Conservation (phyloP, 306 rosid genomes). For the Luffa aegyptiaca region DNA sequence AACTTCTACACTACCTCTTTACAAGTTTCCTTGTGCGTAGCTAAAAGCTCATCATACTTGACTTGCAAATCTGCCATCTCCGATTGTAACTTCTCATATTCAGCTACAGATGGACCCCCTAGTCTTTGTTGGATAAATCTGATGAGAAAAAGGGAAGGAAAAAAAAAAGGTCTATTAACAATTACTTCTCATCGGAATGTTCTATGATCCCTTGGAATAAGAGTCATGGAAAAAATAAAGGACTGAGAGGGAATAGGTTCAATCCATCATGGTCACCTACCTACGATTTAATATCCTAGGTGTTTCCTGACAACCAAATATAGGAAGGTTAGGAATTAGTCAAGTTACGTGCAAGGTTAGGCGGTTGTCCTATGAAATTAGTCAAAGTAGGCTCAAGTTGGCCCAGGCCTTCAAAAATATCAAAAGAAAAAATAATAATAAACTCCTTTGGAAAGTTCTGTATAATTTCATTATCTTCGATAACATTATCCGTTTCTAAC, state of each 20-base stretch:
- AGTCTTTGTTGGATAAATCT: constrained; percentile 84
- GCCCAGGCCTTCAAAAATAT: too few species aligned
- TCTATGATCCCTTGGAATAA: background rate
- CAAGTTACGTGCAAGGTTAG: too few species aligned
- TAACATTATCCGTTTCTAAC: background rate
- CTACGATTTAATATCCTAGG: too few species aligned
- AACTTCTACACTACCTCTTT: constrained; percentile 48
- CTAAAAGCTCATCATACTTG: constrained; percentile 46
- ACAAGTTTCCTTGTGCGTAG: constrained; percentile 57
- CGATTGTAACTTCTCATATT: constrained; percentile 63
- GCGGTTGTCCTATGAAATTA: too few species aligned
- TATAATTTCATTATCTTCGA: background rate
- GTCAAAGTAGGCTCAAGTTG: too few species aligned
- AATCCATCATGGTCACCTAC: too few species aligned
- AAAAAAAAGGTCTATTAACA: background rate
- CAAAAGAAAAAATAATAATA: background rate
- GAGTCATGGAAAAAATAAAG: too few species aligned
- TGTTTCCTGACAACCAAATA: too few species aligned
- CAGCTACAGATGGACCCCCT: constrained; percentile 64
- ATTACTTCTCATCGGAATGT: background rate
- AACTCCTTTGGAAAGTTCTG: background rate
- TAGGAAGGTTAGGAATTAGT: too few species aligned
- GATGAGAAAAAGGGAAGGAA: constrained; percentile 11
- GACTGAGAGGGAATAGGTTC: too few species aligned
- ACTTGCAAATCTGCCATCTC: constrained; percentile 65